Base-by-base conservation (phyloP, 495 filamentous ascomycete genomes). In the Lasiosphaeria miniovina region DNA sequence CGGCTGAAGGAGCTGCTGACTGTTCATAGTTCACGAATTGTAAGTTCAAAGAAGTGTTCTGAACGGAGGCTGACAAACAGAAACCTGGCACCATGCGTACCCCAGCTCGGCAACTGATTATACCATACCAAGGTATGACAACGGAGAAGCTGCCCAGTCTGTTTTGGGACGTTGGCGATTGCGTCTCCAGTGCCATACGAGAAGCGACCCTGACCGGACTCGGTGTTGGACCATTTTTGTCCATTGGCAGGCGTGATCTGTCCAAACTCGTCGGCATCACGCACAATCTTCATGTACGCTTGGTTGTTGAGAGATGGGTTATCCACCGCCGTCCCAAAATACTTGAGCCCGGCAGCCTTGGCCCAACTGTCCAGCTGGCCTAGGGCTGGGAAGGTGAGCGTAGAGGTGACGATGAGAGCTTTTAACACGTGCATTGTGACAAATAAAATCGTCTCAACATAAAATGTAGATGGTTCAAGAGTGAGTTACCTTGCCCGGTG, bases 121-220 rank as follows among this genome's bases (percentile, higher is more conserved):
- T 85, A 73, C 83, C 82, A 88, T 0, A 85, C 80, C 15, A 86
- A 65, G 9, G 76, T 85, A 60, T 86, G 82, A 45, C 82, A 84
- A 24, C 82, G 66, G 38, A 86, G 57, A 15, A 75, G 64, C 65
- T 85, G 77, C 14, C 76, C 74, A 52, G 82, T 79, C 38, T 67
- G 65, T 54, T 75, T 63, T 0, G 84, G 81, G 34, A 82, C 63
- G 43, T 75, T 61, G 10, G 77, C 72, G 61, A 86, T 70, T 31
- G 68, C 68, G 55, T 83, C 78, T 12, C 78, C 82, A 0, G 68
- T 70, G 8, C 70, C 68, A 60, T 73, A 85, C 11, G 68, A 74
- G 66, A 86, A 86, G 4, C 65, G 64, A 17, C 73, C 73, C 52
- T 71, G 65, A 49, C 53, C 63, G 2, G 64, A 55, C 61, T 79